phyloP scores from a whole-genome alignment of 805 yeast genomes.

The Pichia sporocuriosa region DNA sequence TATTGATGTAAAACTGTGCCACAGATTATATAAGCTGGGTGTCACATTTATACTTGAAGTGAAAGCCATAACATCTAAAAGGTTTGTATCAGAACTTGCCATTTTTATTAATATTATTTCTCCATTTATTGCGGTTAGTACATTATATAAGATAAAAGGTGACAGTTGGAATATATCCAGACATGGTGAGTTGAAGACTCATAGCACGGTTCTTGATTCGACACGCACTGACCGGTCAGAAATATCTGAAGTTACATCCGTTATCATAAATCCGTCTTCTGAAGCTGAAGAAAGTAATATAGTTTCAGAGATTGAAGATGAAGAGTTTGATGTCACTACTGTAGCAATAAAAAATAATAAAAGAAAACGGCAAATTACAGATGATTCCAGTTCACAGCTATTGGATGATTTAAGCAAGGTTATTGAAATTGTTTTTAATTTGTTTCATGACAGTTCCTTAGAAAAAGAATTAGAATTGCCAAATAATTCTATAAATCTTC shows the following conservation, averaged over 20 bases:
- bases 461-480: conserved; percentile 10
- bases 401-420: conserved; percentile 13
- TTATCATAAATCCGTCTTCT: conserved; percentile 1
- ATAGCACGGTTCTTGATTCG: not conserved
- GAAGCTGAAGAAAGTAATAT: conserved; percentile 11
- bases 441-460: conserved; percentile 13
- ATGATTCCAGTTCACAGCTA: not conserved
- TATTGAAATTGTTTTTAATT: conserved; percentile 15
- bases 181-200: conserved; percentile 1
- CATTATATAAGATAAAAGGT: conserved; percentile 26
- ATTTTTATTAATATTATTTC: conserved; percentile 41
- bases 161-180: conserved; percentile 20
- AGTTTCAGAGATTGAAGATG: conserved; percentile 7
- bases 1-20: conserved; percentile 32
- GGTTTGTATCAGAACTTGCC: conserved; percentile 37
- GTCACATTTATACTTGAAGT: conserved; percentile 30
- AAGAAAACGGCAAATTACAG: not conserved
- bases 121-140: conserved; percentile 29
- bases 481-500: conserved; percentile 12
- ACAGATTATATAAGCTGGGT: conserved; percentile 35
- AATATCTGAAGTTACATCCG: not conserved
- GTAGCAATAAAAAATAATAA: not conserved
- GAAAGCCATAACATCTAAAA: conserved; percentile 36
- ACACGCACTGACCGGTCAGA: conserved; percentile 1
- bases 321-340: not conserved